Evolutionary conservation across 257 asterid species (phyloP), one percentile per base, ranked within the genome.

Genomic region (Plectranthus barbatus): DNA sequence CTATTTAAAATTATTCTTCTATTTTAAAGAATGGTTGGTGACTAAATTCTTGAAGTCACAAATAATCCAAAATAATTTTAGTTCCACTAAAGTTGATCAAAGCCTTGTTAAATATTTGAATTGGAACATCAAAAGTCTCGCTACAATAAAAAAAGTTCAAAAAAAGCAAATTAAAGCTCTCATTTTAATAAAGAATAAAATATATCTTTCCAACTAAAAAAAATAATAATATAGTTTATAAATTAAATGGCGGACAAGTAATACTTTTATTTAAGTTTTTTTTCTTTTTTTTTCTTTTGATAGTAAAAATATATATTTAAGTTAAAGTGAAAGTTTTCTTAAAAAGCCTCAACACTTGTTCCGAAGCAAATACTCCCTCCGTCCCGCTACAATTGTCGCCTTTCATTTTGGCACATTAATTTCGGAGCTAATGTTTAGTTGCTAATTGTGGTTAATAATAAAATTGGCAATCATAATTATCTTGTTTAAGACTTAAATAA

Each of bases 171-270:
- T 54, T 26, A 6, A 13, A 1, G 15, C 11, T 4, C n/a, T 9
- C 1, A 31, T 18, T 34, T 34, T 33, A 15, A 17, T 19, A 2
- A 19, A 18, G 47, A 37, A 37, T 10, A 56, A 34, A 15, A 5
- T 56, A 9, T 29, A 1, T 39, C 39, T 19, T 39, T 37, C 3
- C 6, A 9, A 17, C 18, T 18, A 33, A 56, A 17, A n/a, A n/a
- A n/a, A n/a, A n/a, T n/a, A n/a, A n/a, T n/a, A n/a, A 56, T 11
- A 18, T 19, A 34, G 49, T 1, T 10, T 51, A 37, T 7, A 51
- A 39, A 61, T 24, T 53, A 41, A 65, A 65, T 45, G 45, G 70
- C 70, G 62, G 44, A 20, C 62, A 40, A 19, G 24, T 1, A 12
- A 41, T 29, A 15, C 24, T n/a, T 23, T 14, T 31, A 31, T 4